Evolutionary conservation across 73 alveolate species (phyloP).

Genomic region (Blepharisma japonicum): DNA sequence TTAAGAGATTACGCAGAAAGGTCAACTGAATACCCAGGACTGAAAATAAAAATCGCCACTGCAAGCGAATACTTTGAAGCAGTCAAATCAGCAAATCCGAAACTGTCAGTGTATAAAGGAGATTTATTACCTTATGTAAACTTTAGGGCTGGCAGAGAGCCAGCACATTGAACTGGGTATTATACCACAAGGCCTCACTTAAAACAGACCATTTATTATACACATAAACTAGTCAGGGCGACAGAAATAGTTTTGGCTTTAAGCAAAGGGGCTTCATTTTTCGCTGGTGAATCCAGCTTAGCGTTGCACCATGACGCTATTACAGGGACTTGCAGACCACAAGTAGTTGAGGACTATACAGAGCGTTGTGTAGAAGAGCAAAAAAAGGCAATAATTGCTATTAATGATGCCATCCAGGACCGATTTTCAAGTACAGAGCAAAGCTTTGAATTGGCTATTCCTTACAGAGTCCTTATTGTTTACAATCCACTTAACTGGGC

Average conservation of each 20-base stretch:
- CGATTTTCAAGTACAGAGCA: not conserved
- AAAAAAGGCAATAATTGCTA: not conserved
- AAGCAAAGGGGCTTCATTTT: not conserved
- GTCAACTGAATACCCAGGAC: not conserved
- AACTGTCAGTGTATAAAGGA: not conserved
- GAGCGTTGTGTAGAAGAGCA: not conserved
- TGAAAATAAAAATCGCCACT: not conserved
- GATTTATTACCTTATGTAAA: slow-evolving; percentile 15
- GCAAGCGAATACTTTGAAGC: not conserved
- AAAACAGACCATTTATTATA: not conserved
- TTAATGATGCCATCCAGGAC: not conserved
- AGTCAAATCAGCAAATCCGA: not conserved
- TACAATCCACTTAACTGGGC: slow-evolving; percentile 7
- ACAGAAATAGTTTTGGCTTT: not conserved
- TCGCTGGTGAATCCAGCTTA: not conserved
- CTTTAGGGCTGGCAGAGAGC: not conserved
- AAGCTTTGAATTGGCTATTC: not conserved
- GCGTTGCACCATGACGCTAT: slow-evolving; percentile 15
- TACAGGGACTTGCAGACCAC: not conserved
- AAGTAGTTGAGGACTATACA: not conserved
- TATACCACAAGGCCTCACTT: slow-evolving; percentile 6
- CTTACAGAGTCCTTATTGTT: not conserved
- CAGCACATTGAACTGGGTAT: slow-evolving; percentile 4
- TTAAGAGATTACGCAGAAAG: not conserved
- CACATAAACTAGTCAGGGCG: not conserved